Evolutionary conservation across 768 basidiomycete genomes (phyloP).

Genomic region (Leucogyrophana mollusca): DNA sequence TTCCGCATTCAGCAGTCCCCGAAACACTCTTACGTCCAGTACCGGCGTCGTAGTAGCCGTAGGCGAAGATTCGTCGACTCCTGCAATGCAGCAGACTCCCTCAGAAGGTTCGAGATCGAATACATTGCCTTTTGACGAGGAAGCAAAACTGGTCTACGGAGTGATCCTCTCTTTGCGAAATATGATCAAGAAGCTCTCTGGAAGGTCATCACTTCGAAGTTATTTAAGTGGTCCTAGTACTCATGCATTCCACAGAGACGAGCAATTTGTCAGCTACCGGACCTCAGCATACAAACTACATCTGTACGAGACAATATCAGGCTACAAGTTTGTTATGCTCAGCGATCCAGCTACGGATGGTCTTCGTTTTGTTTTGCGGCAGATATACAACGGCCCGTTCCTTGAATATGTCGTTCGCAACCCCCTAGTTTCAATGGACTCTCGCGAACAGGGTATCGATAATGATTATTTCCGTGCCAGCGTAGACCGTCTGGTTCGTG

Average conservation of each 20-base stretch:
- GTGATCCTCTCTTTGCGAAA: constrained; percentile 88
- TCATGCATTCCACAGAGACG: constrained; percentile 56
- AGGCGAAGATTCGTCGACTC: constrained; percentile 39
- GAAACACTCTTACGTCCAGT: constrained; percentile 62
- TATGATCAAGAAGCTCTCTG: constrained; percentile 93
- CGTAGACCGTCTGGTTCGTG: constrained; percentile 72
- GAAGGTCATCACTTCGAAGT: constrained; percentile 50
- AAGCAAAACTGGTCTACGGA: constrained; percentile 96
- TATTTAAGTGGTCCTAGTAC: not conserved
- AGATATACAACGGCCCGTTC: constrained; percentile 92
- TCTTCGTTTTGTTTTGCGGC: constrained; percentile 77
- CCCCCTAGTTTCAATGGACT: constrained; percentile 83
- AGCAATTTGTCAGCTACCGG: constrained; percentile 86
- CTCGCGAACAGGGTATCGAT: constrained; percentile 80
- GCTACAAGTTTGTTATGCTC: constrained; percentile 95
- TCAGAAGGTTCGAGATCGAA: constrained; percentile 31
- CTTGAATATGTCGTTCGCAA: constrained; percentile 93
- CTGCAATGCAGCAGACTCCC: constrained; percentile 21
- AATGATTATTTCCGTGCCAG: constrained; percentile 88
- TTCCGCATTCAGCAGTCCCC: constrained; percentile 52
- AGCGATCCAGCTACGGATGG: constrained; percentile 85
- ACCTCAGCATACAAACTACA: constrained; percentile 94
- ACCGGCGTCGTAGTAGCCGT: constrained; percentile 71
- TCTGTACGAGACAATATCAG: constrained; percentile 86
- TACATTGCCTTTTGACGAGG: constrained; percentile 90